Base-by-base conservation (phyloP, 495 filamentous ascomycete species). In the Neurospora sp. region DNA sequence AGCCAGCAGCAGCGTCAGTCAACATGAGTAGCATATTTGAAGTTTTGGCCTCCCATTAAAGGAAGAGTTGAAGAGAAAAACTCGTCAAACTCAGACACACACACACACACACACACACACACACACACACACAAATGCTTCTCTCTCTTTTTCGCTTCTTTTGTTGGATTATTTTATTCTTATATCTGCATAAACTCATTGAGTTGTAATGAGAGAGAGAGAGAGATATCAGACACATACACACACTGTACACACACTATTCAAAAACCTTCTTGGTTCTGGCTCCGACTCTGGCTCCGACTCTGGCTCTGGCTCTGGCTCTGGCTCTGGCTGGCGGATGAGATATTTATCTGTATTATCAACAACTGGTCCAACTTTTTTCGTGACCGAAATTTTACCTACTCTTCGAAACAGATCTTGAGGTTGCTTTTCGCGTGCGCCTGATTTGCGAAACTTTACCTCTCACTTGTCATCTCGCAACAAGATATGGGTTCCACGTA, bases 1-100 rank as follows among this genome's bases (percentile, higher is more conserved):
- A 68, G 14, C 74, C 53, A 35, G 53, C 53, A 17, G 53, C 53
- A 35, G 48, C 77, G 6, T 72, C 75, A 68, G 72, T 73, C 40
- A 79, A 77, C 71, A 81, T 82, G 70, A 75, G 79, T 44, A 78
- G 81, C 69, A 82, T 82, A 44, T 82, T 82, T 72, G 81, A 82
- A 72, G 75, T 78, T 72, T 70, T 79, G 72, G 41, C 75, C 20
- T 78, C 74, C 7, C 76, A 76, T 69, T 79, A 73, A 75, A 14
- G 27, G 41, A 44, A 4, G 7, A 17, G 12, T 65, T 3, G 16
- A 8, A 27, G 53, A 3, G 20, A 5, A 65, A 35, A 65, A 35
- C 27, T 37, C 14, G 6, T 59, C 48, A 65, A 16, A 45, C n/a
- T 45, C 42, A 8, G 2, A 61, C 22, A 5, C 20, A 16, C 48